These are phyloP conservation scores for Ophiosphaerella narmari DNA, from an alignment of 2,329 filamentous ascomycete genomes.

Conservation along the genomic window DNA sequence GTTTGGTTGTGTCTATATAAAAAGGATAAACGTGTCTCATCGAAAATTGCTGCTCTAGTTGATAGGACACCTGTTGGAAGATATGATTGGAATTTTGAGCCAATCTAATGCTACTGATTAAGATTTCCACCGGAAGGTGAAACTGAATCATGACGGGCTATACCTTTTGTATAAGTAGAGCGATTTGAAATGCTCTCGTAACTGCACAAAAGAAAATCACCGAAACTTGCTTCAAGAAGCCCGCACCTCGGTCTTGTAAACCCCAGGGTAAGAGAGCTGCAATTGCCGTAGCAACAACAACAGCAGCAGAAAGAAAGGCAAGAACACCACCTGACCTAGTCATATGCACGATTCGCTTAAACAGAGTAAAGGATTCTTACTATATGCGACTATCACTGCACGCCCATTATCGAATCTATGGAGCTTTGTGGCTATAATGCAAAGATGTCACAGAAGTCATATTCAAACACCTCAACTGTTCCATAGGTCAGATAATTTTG, in stretches of 20 bases:
- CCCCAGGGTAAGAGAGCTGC: no score
- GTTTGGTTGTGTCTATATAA: conserved; percentile 66
- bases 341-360: no score
- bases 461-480: neutral
- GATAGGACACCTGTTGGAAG: conserved; percentile 8
- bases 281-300: no score
- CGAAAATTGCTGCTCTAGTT: neutral
- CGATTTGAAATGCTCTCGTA: no score
- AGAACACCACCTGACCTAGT: no score
- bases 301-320: no score
- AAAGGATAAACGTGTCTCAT: conserved; percentile 8
- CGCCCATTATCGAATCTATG: neutral
- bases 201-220: no score
- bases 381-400: no score
- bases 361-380: no score
- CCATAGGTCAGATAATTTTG: neutral
- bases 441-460: neutral
- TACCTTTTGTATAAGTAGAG: no score
- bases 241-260: no score
- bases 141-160: neutral
- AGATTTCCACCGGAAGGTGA: neutral
- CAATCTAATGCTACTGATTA: neutral
- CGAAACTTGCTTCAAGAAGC: no score
- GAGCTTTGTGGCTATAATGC: neutral
- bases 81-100: conserved; percentile 15